These are phyloP conservation scores for Fusarium sp. DNA, from an alignment of 2,329 filamentous ascomycete species.

Conservation along the genomic window DNA sequence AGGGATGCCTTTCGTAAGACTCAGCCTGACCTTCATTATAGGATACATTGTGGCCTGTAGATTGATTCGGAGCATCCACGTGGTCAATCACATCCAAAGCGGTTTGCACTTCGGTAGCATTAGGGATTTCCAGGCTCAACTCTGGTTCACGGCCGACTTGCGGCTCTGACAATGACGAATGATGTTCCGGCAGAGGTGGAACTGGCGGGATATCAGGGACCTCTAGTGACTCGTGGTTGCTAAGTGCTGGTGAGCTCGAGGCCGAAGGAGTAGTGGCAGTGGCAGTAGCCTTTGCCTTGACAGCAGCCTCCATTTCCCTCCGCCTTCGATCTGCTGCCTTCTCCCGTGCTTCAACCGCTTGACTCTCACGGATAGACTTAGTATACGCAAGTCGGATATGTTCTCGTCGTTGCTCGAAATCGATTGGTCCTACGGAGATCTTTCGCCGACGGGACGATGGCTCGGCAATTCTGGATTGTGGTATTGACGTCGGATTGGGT, in stretches of 20 bases:
- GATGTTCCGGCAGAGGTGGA: slow-evolving; percentile 36
- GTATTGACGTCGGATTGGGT: slow-evolving; percentile 53
- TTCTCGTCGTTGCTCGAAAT: slow-evolving; percentile 85
- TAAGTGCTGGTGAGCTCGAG: slow-evolving; percentile 26
- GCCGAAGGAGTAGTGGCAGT: slow-evolving; percentile 38
- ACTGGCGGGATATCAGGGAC: slow-evolving; percentile 42
- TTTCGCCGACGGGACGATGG: slow-evolving; percentile 61
- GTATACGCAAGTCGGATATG: slow-evolving; percentile 88
- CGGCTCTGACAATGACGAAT: slow-evolving; percentile 12
- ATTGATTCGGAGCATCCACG: slow-evolving; percentile 13
- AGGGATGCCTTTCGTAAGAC: slow-evolving; percentile 19
- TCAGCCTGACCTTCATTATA: slow-evolving; percentile 26
- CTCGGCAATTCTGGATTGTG: slow-evolving; percentile 53
- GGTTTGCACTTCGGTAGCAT: slow-evolving; percentile 29
- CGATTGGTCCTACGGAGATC: slow-evolving; percentile 77
- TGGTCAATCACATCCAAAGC: slow-evolving; percentile 31
- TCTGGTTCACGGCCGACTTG: slow-evolving; percentile 7
- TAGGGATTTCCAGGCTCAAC: slow-evolving; percentile 5
- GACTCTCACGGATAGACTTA: slow-evolving; percentile 81
- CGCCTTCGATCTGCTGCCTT: slow-evolving; percentile 65
- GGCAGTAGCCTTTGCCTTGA: slow-evolving; percentile 56
- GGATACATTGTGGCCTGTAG: slow-evolving; percentile 22
- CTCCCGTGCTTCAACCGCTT: slow-evolving; percentile 69
- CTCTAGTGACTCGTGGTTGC: slow-evolving; percentile 20
- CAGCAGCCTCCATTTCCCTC: slow-evolving; percentile 63